Conservation (phyloP, 768 basidiomycete species). For the Leccinum broughii region DNA sequence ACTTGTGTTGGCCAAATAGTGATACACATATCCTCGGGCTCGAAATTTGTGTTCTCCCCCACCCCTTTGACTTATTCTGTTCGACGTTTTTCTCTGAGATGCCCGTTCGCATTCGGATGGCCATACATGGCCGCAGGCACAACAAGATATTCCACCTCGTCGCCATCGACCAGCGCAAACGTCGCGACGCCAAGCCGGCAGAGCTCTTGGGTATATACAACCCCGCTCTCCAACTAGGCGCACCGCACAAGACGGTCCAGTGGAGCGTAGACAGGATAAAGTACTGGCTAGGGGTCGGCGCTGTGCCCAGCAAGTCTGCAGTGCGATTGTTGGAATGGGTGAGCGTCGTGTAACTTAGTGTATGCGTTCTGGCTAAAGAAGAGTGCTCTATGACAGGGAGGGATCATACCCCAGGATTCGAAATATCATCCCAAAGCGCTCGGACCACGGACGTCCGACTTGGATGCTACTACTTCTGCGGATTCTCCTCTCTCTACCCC, state of each 20-base stretch:
- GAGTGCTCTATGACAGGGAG: constrained; percentile 45
- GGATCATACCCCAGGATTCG: constrained; percentile 57
- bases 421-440: constrained; percentile 49
- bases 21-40: constrained; percentile 19
- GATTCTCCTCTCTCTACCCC: neutral
- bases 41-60: neutral
- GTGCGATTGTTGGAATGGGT: constrained; percentile 79
- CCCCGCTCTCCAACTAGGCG: constrained; percentile 55
- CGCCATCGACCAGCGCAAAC: constrained; percentile 68
- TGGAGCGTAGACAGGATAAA: constrained; percentile 92
- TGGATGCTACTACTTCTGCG: neutral
- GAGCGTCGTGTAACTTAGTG: constrained; percentile 6
- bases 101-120: constrained; percentile 83
- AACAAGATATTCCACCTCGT: constrained; percentile 83
- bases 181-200: constrained; percentile 82
- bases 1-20: constrained; percentile 27
- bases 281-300: constrained; percentile 88
- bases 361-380: neutral
- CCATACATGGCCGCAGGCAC: constrained; percentile 77
- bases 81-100: constrained; percentile 39
- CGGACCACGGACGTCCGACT: constrained; percentile 14
- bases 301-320: constrained; percentile 76
- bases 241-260: constrained; percentile 68
- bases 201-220: constrained; percentile 87
- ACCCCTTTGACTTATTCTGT: neutral